Conservation (phyloP, 805 yeast species). For the Candida coquimbonensis region DNA sequence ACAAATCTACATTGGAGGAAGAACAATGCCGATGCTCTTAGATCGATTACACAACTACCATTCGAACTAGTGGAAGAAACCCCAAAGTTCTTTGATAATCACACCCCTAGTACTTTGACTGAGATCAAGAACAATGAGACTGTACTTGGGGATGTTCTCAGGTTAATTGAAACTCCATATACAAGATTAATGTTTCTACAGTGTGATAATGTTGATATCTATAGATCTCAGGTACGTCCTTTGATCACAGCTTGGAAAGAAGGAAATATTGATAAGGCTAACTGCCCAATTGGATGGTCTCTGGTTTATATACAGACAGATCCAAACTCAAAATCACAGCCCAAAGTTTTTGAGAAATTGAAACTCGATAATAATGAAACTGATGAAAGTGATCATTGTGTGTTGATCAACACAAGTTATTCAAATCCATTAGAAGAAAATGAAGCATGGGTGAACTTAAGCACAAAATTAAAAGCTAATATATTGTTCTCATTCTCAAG, state of each 20-base stretch:
- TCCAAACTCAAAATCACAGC: constrained; percentile 34
- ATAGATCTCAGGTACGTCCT: constrained; percentile 75
- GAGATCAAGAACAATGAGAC: neutral
- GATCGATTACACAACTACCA: constrained; percentile 56
- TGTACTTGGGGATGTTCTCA: constrained; percentile 6
- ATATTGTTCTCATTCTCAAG: constrained; percentile 46
- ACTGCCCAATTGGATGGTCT: constrained; percentile 52
- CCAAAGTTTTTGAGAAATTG: constrained; percentile 47
- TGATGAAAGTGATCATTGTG: constrained; percentile 27
- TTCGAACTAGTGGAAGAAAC: constrained; percentile 52
- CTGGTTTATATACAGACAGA: constrained; percentile 43
- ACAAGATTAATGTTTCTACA: constrained; percentile 63
- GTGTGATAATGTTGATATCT: constrained; percentile 62
- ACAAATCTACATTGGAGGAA: constrained; percentile 67
- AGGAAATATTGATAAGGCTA: constrained; percentile 28
- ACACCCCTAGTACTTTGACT: neutral
- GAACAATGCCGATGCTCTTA: constrained; percentile 41
- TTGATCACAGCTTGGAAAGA: constrained; percentile 75
- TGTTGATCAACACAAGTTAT: constrained; percentile 27
- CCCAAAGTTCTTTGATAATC: constrained; percentile 28
- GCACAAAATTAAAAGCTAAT: constrained; percentile 39
- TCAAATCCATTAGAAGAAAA: constrained; percentile 26
- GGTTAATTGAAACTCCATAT: constrained; percentile 34
- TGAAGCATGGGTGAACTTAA: constrained; percentile 46
- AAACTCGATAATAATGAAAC: constrained; percentile 39